Base-by-base conservation (phyloP, 768 basidiomycete species). In the Trametes maxima region DNA sequence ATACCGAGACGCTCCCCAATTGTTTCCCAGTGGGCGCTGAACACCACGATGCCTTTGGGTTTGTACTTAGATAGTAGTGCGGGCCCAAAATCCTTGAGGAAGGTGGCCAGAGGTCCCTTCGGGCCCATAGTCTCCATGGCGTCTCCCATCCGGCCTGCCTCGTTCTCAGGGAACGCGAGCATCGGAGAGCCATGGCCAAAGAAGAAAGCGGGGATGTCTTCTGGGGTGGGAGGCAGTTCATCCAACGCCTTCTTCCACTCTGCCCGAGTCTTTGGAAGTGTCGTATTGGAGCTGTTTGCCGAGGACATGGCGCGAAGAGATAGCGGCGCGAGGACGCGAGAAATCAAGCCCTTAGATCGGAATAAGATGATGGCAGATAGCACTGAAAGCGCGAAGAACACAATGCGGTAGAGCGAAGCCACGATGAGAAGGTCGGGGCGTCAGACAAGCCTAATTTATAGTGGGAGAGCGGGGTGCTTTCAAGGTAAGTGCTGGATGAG, bases 21-120 rank as follows among this genome's bases (percentile, higher is more conserved):
- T 1, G 88, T 87, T 69, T 93, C 90, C 89, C 89, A 92, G 68
- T 92, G 91, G 12, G 91, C 90, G 63, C 87, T 89, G 75, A 92
- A 90, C 1, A 92, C 89, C 5, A 92, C 82, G 54, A 91, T 87
- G n/a, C 82, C 90, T 68, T 85, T 87, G 2, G 90, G 90, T 48
- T 84, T 78, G 73, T 93, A 93, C 71, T 90, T 92, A 57, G 81
- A 68, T 43, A 90, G 66, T 28, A 91, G 69, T 0, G 76, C 77
- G 1, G 85, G 84, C 0, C 89, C 89, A 73, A 92, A 90, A 58
- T 86, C 80, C 45, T 74, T 76, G 65, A 91, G 72, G 70, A 92
- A 92, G 13, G 68, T 67, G 1, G 81, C 82, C 17, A 89, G 75
- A 1, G 82, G 79, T 0, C 87, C 85, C 5, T 74, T 75, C 7